phyloP scores from a whole-genome alignment of 1,139 yeast genomes.

The Blastobotrys arbuscula region DNA sequence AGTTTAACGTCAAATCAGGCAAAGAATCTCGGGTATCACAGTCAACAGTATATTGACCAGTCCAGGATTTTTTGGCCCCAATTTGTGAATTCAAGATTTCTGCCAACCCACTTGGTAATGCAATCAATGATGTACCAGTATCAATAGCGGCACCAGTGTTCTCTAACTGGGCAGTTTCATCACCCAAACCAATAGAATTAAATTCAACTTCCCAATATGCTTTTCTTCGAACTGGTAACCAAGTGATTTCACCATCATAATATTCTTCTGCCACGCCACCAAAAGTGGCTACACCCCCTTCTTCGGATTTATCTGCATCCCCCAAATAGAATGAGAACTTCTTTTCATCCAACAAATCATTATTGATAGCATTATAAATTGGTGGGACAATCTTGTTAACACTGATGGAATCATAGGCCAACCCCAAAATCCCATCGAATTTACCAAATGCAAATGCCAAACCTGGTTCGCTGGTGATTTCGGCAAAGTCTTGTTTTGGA shows the following conservation, averaged over 20 bases:
- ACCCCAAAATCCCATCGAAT: constrained; percentile 90
- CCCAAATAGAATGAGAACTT: constrained; percentile 90
- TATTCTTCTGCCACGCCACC: constrained; percentile 83
- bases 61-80: constrained; percentile 96
- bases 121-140: constrained; percentile 95
- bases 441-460: constrained; percentile 97
- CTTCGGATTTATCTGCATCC: constrained; percentile 57
- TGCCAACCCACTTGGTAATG: constrained; percentile 90
- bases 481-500: constrained; percentile 89
- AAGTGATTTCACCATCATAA: constrained; percentile 76
- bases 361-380: constrained; percentile 76
- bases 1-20: constrained; percentile 87
- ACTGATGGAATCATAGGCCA: constrained; percentile 87
- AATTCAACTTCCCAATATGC: constrained; percentile 99
- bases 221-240: constrained; percentile 97
- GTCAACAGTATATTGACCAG: constrained; percentile 91
- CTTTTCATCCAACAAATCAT: constrained; percentile 74
- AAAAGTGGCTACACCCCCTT: constrained; percentile 87
- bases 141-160: constrained; percentile 95
- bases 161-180: constrained; percentile 76
- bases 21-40: constrained; percentile 75
- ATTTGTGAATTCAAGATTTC: constrained; percentile 91
- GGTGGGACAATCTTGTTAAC: constrained; percentile 91
- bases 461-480: constrained; percentile 96
- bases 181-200: constrained; percentile 85